A percentile compares a stretch with the other conserved stretches of the same genome.
phyloP scores from a whole-genome alignment of 768 basidiomycete species.

The Coprinopsis sp. region DNA sequence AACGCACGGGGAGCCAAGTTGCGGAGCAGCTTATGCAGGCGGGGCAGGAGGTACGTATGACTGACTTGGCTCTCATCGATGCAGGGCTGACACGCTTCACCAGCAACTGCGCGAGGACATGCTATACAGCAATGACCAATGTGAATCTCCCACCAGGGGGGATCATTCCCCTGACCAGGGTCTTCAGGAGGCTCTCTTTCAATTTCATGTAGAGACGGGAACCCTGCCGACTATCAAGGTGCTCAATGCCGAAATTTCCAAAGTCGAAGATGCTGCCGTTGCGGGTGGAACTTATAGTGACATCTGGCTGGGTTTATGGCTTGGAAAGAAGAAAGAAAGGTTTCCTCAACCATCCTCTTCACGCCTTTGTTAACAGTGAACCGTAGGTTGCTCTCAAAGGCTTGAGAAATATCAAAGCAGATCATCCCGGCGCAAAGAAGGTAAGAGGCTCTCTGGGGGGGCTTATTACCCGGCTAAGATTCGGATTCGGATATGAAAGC shows the following conservation, averaged over 20 bases:
- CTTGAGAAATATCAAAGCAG: conserved; percentile 40
- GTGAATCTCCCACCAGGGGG: conserved; percentile 18
- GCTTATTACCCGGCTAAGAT: background rate
- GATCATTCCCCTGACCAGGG: conserved; percentile 16
- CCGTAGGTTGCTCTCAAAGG: conserved; percentile 55
- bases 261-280: conserved; percentile 33
- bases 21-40: conserved; percentile 47
- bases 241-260: conserved; percentile 49
- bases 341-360: background rate
- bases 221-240: conserved; percentile 49
- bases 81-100: conserved; percentile 2
- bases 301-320: conserved; percentile 51
- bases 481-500: conserved; percentile 27
- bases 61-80: background rate
- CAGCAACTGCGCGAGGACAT: conserved; percentile 22
- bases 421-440: conserved; percentile 39
- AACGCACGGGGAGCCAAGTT: conserved; percentile 34
- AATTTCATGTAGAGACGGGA: conserved; percentile 44
- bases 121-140: conserved; percentile 15
- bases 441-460: conserved; percentile 19
- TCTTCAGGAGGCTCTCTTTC: conserved; percentile 2
- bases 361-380: conserved; percentile 1
- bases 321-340: conserved; percentile 44
- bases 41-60: conserved; percentile 41
- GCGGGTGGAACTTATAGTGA: conserved; percentile 53